Evolutionary conservation across 1,284 basidiomycete genomes (phyloP).

Genomic region (Cryptococcus jaspeensis): DNA sequence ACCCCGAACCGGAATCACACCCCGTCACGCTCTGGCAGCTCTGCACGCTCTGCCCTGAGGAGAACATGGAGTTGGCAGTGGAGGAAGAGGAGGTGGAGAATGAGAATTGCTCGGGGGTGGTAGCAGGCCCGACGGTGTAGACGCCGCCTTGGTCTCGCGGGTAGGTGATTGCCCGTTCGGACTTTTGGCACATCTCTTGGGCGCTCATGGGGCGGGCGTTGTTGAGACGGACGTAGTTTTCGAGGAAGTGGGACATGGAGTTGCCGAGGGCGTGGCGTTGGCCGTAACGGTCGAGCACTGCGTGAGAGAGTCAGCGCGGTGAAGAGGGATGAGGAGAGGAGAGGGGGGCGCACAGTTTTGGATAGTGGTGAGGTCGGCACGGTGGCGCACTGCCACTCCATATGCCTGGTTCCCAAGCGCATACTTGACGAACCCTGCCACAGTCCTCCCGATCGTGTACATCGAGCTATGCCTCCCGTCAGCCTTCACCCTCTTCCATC

Average conservation of each 20-base stretch:
- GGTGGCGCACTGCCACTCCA: conserved; percentile 27
- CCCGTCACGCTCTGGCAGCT: neutral
- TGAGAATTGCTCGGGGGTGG: no score
- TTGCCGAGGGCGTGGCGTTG: conserved; percentile 21
- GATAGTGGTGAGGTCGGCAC: conserved; percentile 30
- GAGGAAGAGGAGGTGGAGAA: no score
- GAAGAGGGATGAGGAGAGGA: neutral
- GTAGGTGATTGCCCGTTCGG: neutral
- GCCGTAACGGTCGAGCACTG: conserved; percentile 22
- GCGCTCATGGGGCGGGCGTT: neutral
- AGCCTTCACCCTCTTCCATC: neutral
- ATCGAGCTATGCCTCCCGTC: conserved; percentile 24
- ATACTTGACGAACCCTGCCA: conserved; percentile 30
- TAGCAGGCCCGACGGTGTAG: neutral
- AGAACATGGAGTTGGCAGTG: neutral
- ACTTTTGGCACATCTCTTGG: neutral
- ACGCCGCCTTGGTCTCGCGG: neutral
- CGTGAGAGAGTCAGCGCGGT: neutral
- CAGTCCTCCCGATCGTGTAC: conserved; percentile 34
- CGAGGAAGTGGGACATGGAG: conserved; percentile 17
- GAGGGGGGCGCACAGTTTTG: conserved; percentile 23
- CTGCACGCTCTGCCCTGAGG: neutral
- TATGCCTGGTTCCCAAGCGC: conserved; percentile 23
- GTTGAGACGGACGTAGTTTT: conserved; percentile 9
- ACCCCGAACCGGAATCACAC: neutral